These are phyloP conservation scores for Suillus cothurnatus DNA, from an alignment of 768 basidiomycete genomes.

Conservation along the genomic window DNA sequence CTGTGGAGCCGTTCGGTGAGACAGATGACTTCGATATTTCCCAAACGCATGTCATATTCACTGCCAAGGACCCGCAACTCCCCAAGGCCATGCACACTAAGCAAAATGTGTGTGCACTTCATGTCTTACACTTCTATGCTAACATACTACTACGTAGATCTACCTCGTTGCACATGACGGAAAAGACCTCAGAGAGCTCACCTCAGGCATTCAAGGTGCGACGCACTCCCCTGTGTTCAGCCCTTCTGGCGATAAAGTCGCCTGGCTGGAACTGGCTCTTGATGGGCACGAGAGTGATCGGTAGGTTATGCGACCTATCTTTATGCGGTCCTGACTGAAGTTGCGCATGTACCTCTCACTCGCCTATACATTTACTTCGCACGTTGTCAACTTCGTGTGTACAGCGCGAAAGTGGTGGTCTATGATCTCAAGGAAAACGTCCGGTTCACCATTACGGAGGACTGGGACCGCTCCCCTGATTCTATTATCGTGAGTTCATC, in stretches of 20 bases:
- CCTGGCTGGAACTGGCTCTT: conserved; percentile 85
- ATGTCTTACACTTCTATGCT: neutral
- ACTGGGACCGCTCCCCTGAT: conserved; percentile 84
- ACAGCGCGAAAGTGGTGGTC: conserved; percentile 74
- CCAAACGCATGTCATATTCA: conserved; percentile 70
- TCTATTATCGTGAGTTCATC: neutral
- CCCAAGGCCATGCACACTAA: conserved; percentile 86
- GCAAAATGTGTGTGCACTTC: conserved; percentile 60
- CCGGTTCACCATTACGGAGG: conserved; percentile 72
- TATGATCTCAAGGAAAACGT: conserved; percentile 72
- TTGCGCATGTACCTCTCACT: neutral
- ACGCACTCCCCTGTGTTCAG: conserved; percentile 74
- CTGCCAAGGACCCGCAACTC: conserved; percentile 80
- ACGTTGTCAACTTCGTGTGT: neutral
- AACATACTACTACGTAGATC: conserved; percentile 44
- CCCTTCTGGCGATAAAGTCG: conserved; percentile 65
- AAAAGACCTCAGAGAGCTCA: conserved; percentile 63
- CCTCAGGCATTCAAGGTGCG: conserved; percentile 84
- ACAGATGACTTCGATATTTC: conserved; percentile 81
- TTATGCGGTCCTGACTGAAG: neutral
- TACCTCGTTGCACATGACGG: conserved; percentile 68
- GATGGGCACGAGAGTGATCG: conserved; percentile 92
- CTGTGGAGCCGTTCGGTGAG: conserved; percentile 88
- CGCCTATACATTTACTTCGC: neutral
- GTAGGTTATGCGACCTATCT: conserved; percentile 31